Conservation (phyloP, 108 stramenopile genomes). For the Chaetoceros tenuissimus region DNA sequence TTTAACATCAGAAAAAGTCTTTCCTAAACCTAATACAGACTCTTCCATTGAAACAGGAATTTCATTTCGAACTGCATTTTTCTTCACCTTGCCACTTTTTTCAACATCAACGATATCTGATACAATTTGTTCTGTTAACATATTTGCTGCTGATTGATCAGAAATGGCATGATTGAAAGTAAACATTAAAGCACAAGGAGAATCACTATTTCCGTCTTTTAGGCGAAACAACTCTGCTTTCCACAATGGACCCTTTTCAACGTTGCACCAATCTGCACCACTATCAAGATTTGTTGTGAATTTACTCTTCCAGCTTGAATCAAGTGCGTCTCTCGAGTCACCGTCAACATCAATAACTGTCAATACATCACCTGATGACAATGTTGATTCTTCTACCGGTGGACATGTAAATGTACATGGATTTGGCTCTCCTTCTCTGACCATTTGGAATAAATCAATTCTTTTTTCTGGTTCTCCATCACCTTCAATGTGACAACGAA, state of each 20-base stretch:
- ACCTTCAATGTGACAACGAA: conserved; percentile 49
- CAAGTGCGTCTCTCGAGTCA: conserved; percentile 21
- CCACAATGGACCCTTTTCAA: conserved; percentile 51
- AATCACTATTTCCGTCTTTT: conserved; percentile 12
- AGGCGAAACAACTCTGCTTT: conserved; percentile 56
- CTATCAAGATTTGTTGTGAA: conserved; percentile 65
- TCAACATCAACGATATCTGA: conserved; percentile 45
- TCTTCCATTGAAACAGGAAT: conserved; percentile 73
- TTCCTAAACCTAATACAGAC: conserved; percentile 46
- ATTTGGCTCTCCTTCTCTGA: conserved; percentile 68
- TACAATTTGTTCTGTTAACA: conserved; percentile 66
- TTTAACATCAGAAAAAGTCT: conserved; percentile 43
- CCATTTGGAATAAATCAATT: conserved; percentile 83
- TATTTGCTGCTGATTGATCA: conserved; percentile 68
- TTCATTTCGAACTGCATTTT: conserved; percentile 26
- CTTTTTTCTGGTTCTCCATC: conserved; percentile 68
- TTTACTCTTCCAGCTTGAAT: conserved; percentile 48
- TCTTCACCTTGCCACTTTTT: conserved; percentile 9
- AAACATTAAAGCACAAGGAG: conserved; percentile 58
- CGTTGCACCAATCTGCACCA: conserved; percentile 50
- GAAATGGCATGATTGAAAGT: conserved; percentile 82
- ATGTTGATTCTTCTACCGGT: conserved; percentile 7
- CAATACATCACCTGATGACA: conserved; percentile 39
- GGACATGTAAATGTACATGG: conserved; percentile 60
- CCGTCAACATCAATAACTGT: conserved; percentile 39